Evolutionary conservation across 495 filamentous ascomycete genomes (phyloP).

Genomic region (Poronia punctata): DNA sequence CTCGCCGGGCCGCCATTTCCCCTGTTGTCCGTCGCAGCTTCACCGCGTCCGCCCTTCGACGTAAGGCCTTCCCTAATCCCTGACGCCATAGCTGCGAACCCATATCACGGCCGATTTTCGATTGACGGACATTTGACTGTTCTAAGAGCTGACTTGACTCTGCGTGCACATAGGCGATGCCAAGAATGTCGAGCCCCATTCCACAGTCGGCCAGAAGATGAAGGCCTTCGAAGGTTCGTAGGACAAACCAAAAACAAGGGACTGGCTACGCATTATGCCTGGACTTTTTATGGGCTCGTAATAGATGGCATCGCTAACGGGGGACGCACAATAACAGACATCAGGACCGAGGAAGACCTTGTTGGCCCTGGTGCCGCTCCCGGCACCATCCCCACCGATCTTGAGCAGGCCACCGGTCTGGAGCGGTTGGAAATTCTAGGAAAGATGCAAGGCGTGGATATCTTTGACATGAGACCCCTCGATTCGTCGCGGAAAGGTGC

Average conservation of each 20-base stretch:
- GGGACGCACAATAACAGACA: constrained; percentile 53
- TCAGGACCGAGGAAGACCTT: constrained; percentile 75
- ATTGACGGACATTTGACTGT: no score
- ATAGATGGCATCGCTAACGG: no score
- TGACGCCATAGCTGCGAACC: no score
- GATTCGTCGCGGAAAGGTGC: constrained; percentile 81
- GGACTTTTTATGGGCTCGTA: no score
- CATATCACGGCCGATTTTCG: no score
- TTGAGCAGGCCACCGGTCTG: constrained; percentile 91
- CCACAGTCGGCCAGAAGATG: constrained; percentile 15
- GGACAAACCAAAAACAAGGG: constrained; percentile 3
- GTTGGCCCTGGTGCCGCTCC: constrained; percentile 69
- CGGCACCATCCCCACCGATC: constrained; percentile 84
- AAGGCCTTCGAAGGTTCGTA: constrained; percentile 23
- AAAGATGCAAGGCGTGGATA: constrained; percentile 97
- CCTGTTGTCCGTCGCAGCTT: constrained; percentile 54
- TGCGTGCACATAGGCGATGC: constrained; percentile 16
- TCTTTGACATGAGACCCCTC: constrained; percentile 97
- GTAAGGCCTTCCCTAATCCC: constrained; percentile 35
- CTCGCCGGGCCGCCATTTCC: constrained; percentile 59
- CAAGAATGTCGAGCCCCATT: constrained; percentile 21
- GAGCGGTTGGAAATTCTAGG: constrained; percentile 98
- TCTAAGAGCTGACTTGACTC: constrained; percentile 16
- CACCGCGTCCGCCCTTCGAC: constrained; percentile 49
- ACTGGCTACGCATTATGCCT: constrained; percentile 10